A percentile compares a stretch with the other conserved stretches of the same genome.
Evolutionary conservation across 495 filamentous ascomycete species (phyloP).

Genomic region (Niebla homalea): DNA sequence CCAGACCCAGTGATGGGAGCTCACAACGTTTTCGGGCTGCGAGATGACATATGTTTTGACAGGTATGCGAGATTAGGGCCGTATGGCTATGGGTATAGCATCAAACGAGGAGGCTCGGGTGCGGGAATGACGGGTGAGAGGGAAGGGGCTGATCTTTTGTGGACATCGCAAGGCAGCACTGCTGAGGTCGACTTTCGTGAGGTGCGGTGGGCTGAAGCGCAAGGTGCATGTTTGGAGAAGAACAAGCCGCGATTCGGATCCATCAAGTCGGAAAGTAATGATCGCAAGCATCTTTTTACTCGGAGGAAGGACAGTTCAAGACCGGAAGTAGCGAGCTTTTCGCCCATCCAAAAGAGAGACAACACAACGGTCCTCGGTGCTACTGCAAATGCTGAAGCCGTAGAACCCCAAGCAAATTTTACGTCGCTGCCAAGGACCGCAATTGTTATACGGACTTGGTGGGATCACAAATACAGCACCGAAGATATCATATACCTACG

Average conservation of each 20-base stretch:
- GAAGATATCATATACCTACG: conserved; percentile 43
- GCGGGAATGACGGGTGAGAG: conserved; percentile 67
- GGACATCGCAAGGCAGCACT: conserved; percentile 38
- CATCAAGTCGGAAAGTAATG: conserved; percentile 19
- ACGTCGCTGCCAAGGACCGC: conserved; percentile 41
- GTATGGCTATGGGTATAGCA: conserved; percentile 78
- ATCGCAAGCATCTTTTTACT: background rate
- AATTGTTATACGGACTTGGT: conserved; percentile 51
- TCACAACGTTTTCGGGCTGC: conserved; percentile 64
- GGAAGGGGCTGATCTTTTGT: conserved; percentile 60
- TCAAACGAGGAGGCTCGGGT: conserved; percentile 63
- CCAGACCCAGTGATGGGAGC: conserved; percentile 73
- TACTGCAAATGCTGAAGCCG: background rate
- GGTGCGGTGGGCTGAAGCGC: conserved; percentile 62
- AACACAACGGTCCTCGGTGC: conserved; percentile 12
- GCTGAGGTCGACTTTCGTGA: conserved; percentile 59
- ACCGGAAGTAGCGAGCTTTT: conserved; percentile 4
- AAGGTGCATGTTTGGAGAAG: conserved; percentile 51
- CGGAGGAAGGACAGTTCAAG: conserved; percentile 6
- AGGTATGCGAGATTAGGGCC: conserved; percentile 77
- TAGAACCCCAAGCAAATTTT: conserved; percentile 9
- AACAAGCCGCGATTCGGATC: conserved; percentile 59
- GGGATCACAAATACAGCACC: conserved; percentile 39
- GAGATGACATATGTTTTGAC: conserved; percentile 87
- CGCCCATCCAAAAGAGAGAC: background rate